Percentiles rank a stretch among this genome's conserved stretches.
Evolutionary conservation across 2,329 filamentous ascomycete species (phyloP).

Genomic region (Triangularia verruculosa): DNA sequence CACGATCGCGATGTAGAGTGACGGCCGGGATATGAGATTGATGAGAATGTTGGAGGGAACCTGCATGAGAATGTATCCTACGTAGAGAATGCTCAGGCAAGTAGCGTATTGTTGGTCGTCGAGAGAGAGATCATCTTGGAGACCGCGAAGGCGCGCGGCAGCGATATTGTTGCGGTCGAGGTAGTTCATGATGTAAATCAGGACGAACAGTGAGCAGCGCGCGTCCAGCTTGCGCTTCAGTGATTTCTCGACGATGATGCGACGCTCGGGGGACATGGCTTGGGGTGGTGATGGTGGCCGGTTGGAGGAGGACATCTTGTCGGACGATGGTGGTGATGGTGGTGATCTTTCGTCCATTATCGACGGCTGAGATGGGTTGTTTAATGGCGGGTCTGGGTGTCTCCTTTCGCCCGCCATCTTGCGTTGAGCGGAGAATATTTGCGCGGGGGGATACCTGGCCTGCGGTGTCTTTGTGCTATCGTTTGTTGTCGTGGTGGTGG

Average conservation of each 20-base stretch:
- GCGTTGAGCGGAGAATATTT: neutral
- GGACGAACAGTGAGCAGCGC: constrained; percentile 64
- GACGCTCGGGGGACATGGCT: constrained; percentile 42
- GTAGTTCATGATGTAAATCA: constrained; percentile 78
- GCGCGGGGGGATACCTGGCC: too few relatives aligned
- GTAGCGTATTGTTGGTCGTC: constrained; percentile 60
- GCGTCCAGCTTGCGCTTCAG: constrained; percentile 69
- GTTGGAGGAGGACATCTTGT: neutral
- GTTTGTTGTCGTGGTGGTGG: neutral
- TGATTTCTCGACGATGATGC: constrained; percentile 57
- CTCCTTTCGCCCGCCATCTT: neutral
- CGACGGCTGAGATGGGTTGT: neutral
- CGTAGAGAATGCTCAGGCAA: constrained; percentile 62
- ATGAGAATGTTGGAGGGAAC: constrained; percentile 57
- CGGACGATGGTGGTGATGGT: neutral
- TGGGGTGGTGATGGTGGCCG: neutral
- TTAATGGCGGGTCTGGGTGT: neutral
- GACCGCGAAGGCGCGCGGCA: constrained; percentile 61
- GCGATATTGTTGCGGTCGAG: constrained; percentile 67
- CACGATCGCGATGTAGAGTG: constrained; percentile 48
- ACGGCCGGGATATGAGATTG: constrained; percentile 51
- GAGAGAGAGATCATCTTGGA: constrained; percentile 59
- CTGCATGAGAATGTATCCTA: constrained; percentile 65
- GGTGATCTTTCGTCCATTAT: neutral
- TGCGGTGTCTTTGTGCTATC: neutral